A percentile compares a stretch with the other conserved stretches of the same genome.
Evolutionary conservation across 179 eudicot genomes (phyloP).

Genomic region (Camellia oleifera): DNA sequence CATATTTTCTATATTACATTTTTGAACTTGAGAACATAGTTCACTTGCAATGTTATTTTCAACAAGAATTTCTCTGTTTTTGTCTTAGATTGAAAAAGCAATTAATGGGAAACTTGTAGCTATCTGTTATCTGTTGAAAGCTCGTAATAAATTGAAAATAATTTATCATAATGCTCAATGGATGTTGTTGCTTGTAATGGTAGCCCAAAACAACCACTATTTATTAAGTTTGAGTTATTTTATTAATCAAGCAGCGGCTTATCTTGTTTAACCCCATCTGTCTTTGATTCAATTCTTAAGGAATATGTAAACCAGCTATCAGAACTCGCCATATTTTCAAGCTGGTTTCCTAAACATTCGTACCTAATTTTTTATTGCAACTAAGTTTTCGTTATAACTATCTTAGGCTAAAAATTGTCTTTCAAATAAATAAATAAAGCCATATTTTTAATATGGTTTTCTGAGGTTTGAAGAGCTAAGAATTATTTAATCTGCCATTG

Average conservation of each 20-base stretch:
- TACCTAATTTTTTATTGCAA: background rate
- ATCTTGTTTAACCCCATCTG: background rate
- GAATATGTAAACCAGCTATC: background rate
- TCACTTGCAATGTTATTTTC: background rate
- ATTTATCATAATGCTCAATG: background rate
- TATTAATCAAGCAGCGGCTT: background rate
- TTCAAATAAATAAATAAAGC: background rate
- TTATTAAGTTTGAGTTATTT: background rate
- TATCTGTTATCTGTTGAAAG: background rate
- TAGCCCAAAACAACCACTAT: background rate
- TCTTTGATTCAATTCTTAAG: background rate
- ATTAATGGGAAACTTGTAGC: background rate
- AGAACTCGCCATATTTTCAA: constrained; percentile 1
- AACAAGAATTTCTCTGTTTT: background rate
- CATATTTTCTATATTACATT: background rate
- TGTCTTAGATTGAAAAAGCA: background rate
- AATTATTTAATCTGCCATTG: background rate
- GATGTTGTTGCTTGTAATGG: background rate
- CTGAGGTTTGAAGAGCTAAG: background rate
- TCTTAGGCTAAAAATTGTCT: background rate
- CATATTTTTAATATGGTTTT: background rate
- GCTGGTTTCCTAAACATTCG: background rate
- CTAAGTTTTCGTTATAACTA: no score
- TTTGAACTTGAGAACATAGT: background rate
- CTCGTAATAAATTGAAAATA: background rate